phyloP scores from a whole-genome alignment of 305 asterid species.

The Fraxinus sp. region DNA sequence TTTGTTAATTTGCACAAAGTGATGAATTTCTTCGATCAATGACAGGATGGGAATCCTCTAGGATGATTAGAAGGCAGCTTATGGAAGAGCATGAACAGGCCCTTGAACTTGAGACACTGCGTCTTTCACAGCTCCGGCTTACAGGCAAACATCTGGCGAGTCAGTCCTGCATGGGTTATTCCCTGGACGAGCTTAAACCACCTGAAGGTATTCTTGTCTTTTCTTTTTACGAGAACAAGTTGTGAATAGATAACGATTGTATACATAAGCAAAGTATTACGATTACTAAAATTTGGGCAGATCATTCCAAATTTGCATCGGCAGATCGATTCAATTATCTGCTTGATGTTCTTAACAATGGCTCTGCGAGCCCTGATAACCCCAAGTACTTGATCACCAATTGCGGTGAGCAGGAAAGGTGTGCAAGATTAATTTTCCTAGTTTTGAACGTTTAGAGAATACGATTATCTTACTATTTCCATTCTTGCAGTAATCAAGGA shows the following conservation, averaged over 20 bases:
- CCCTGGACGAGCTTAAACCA: conserved; percentile 38
- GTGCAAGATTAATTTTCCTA: neutral
- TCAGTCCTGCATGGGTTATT: conserved; percentile 29
- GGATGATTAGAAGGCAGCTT: conserved; percentile 35
- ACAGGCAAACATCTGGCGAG: conserved; percentile 24
- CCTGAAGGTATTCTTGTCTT: conserved; percentile 29
- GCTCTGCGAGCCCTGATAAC: conserved; percentile 29
- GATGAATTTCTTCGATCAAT: neutral
- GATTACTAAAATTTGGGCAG: conserved; percentile 10
- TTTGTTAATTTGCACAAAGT: neutral
- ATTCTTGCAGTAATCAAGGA: conserved; percentile 33
- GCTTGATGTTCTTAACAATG: conserved; percentile 30
- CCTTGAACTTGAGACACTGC: conserved; percentile 35
- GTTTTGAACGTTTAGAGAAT: neutral
- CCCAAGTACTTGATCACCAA: conserved; percentile 13
- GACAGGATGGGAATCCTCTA: conserved; percentile 34
- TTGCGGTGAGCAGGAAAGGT: conserved; percentile 38
- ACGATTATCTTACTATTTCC: neutral
- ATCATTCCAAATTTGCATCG: conserved; percentile 30
- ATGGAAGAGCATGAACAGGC: conserved; percentile 40
- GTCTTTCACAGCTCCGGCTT: conserved; percentile 35
- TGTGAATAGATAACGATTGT: neutral
- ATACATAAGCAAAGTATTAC: neutral
- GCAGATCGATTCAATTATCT: conserved; percentile 29
- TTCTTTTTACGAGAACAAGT: neutral